These are phyloP conservation scores for Podila horticola DNA, from an alignment of 192 early-diverging fungal species.

Conservation along the genomic window DNA sequence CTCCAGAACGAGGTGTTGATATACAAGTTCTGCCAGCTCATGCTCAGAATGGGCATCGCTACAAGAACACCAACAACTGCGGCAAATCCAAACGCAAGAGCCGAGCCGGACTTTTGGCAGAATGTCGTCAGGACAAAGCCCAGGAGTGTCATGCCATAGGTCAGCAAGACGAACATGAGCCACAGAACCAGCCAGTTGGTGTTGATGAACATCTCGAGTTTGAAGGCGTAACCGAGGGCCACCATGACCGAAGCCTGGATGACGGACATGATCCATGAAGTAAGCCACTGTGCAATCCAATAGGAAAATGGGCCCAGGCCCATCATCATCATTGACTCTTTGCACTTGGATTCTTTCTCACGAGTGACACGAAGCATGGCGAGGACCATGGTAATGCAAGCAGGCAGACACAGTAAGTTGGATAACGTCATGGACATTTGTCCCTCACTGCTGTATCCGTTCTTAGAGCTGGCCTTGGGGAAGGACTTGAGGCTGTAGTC, in stretches of 20 bases:
- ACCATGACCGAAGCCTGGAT: conserved; percentile 66
- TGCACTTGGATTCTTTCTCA: conserved; percentile 78
- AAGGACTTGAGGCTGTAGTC: conserved; percentile 57
- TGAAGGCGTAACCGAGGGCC: conserved; percentile 67
- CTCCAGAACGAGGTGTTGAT: conserved; percentile 21
- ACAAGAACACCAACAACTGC: conserved; percentile 67
- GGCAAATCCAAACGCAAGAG: conserved; percentile 37
- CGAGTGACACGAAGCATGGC: conserved; percentile 68
- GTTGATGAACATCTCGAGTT: conserved; percentile 69
- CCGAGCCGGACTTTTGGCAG: conserved; percentile 61
- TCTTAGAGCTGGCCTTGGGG: conserved; percentile 70
- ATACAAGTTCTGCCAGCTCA: conserved; percentile 63
- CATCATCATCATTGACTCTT: conserved; percentile 81
- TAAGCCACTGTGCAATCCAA: conserved; percentile 72
- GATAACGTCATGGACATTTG: conserved; percentile 60
- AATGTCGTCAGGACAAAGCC: conserved; percentile 74
- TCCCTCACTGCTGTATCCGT: conserved; percentile 57
- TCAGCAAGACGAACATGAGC: conserved; percentile 73
- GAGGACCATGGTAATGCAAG: conserved; percentile 64
- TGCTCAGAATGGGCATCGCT: conserved; percentile 76
- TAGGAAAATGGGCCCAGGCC: conserved; percentile 68
- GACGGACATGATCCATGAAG: conserved; percentile 62
- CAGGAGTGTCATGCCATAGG: conserved; percentile 74
- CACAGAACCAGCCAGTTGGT: conserved; percentile 64
- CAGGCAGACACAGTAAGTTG: conserved; percentile 60